Conservation (phyloP, 495 filamentous ascomycete species). For the Podospora anserina region DNA sequence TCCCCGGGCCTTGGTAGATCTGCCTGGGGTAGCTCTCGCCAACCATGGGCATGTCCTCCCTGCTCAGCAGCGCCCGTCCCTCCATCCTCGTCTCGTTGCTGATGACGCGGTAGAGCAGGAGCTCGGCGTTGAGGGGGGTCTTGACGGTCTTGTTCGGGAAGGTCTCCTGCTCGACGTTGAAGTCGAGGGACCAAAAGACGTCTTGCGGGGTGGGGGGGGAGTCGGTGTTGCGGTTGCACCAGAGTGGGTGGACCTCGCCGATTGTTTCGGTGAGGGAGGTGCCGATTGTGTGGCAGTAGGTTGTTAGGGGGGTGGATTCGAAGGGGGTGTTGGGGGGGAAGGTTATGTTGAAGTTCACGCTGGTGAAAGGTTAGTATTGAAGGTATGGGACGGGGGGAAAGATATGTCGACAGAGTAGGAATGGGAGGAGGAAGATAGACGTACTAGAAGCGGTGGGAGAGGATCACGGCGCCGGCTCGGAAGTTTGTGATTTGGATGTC, state of each 20-base stretch:
- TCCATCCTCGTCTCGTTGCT: background rate
- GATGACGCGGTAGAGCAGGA: background rate
- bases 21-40: slow-evolving; percentile 23
- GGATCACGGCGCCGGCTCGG: slow-evolving; percentile 20
- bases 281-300: slow-evolving; percentile 25
- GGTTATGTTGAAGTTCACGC: slow-evolving; percentile 28
- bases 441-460: slow-evolving; percentile 30
- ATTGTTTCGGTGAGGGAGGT: slow-evolving; percentile 22
- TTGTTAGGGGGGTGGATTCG: background rate
- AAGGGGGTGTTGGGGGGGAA: background rate
- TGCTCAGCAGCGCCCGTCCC: slow-evolving; percentile 3
- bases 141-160: background rate
- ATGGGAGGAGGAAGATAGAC: background rate
- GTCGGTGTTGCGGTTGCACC: slow-evolving; percentile 19
- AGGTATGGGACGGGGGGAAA: background rate
- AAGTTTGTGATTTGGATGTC: slow-evolving; percentile 27
- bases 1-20: slow-evolving; percentile 33
- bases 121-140: background rate
- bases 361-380: background rate
- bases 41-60: slow-evolving; percentile 10
- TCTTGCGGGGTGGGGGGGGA: background rate
- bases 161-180: background rate
- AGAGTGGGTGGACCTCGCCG: slow-evolving; percentile 18
- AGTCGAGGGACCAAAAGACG: slow-evolving; percentile 27
- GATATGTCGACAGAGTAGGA: background rate